phyloP scores from a whole-genome alignment of 306 rosid genomes.

The Purshia tridentata region DNA sequence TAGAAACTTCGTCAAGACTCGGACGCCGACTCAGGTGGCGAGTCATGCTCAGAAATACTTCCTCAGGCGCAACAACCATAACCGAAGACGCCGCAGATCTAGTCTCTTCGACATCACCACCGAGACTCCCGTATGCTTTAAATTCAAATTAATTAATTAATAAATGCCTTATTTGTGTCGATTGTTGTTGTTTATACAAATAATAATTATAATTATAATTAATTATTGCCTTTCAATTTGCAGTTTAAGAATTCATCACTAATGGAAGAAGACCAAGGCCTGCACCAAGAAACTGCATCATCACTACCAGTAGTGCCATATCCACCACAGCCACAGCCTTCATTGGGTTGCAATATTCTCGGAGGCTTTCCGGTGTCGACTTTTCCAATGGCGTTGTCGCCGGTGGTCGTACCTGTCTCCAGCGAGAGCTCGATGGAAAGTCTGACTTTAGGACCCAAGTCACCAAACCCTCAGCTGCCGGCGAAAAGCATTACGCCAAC shows the following conservation, averaged over 20 bases:
- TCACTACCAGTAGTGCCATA: constrained; percentile 20
- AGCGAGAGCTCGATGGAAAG: constrained; percentile 26
- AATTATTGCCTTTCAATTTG: background rate
- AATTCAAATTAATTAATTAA: background rate
- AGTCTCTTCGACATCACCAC: constrained; percentile 91
- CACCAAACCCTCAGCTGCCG: constrained; percentile 1
- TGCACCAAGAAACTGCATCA: constrained; percentile 34
- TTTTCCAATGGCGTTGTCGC: constrained; percentile 40
- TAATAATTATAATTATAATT: background rate
- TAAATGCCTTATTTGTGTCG: background rate
- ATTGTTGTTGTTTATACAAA: too few species aligned
- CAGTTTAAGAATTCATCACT: constrained; percentile 60
- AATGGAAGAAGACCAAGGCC: constrained; percentile 48
- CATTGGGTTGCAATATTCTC: constrained; percentile 10
- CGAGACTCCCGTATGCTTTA: constrained; percentile 38
- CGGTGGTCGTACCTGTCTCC: constrained; percentile 31
- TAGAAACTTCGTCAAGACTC: constrained; percentile 81
- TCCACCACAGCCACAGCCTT: constrained; percentile 33
- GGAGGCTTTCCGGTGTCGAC: constrained; percentile 36
- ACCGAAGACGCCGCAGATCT: constrained; percentile 89
- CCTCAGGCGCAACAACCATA: constrained; percentile 71
- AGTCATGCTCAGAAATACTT: constrained; percentile 97
- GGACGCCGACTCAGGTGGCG: constrained; percentile 91
- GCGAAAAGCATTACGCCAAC: background rate
- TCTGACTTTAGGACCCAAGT: background rate